Evolutionary conservation across 2,329 filamentous ascomycete genomes (phyloP).

Genomic region (Nemania sp.): DNA sequence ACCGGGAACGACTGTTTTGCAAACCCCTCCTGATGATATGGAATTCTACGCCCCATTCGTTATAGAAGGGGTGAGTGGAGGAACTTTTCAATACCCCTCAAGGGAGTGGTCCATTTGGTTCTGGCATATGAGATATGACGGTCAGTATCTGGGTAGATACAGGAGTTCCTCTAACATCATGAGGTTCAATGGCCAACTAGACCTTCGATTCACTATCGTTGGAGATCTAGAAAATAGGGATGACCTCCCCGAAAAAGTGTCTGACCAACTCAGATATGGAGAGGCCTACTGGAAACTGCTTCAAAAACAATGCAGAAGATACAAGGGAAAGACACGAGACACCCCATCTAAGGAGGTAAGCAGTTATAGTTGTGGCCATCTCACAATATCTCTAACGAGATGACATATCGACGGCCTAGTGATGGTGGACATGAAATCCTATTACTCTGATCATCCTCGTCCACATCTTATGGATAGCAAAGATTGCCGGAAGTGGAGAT

Average conservation of each 20-base stretch:
- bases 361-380: not conserved
- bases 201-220: not conserved
- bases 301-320: slow-evolving; percentile 33
- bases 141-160: slow-evolving; percentile 19
- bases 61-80: slow-evolving; percentile 19
- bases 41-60: slow-evolving; percentile 10
- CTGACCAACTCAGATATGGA: slow-evolving; percentile 24
- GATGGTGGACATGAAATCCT: slow-evolving; percentile 37
- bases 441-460: not conserved
- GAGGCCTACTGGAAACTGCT: slow-evolving; percentile 34
- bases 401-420: slow-evolving; percentile 37
- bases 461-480: not conserved
- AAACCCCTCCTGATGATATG: not conserved
- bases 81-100: slow-evolving; percentile 12
- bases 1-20: slow-evolving; percentile 34
- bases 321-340: slow-evolving; percentile 31
- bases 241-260: slow-evolving; percentile 6
- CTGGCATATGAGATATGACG: slow-evolving; percentile 34
- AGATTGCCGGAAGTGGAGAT: slow-evolving; percentile 31
- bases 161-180: not conserved
- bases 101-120: not conserved
- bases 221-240: slow-evolving; percentile 2
- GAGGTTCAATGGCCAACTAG: slow-evolving; percentile 22
- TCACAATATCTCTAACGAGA: slow-evolving; percentile 8
- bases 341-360: slow-evolving; percentile 42